Conservation (phyloP, 257 asterid species). For the Solanum habrochaites region DNA sequence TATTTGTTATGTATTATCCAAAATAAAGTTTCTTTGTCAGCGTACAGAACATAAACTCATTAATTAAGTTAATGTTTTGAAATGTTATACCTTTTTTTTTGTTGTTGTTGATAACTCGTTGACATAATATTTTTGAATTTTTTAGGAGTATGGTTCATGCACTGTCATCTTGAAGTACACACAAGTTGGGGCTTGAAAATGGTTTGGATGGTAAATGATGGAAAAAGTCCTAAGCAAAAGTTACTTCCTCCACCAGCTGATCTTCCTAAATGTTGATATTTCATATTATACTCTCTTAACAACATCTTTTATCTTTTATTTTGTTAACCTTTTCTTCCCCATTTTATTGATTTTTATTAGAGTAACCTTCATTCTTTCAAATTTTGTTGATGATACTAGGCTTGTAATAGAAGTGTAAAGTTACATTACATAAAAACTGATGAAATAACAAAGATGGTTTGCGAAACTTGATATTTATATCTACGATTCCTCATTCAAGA, state of each 20-base stretch:
- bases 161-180: constrained; percentile 64
- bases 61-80: background rate
- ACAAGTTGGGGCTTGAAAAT: constrained; percentile 72
- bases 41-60: background rate
- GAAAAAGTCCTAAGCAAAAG: constrained; percentile 40
- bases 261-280: constrained; percentile 57
- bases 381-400: background rate
- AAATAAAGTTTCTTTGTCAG: background rate
- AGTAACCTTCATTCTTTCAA: background rate
- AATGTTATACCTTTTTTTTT: background rate
- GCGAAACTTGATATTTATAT: background rate
- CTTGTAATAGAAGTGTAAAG: background rate
- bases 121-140: background rate
- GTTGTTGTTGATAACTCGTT: background rate
- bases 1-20: background rate
- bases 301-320: background rate
- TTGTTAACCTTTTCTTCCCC: background rate
- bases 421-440: background rate
- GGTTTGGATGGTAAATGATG: constrained; percentile 62
- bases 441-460: background rate
- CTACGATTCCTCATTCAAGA: background rate
- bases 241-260: constrained; percentile 60
- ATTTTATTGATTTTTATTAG: background rate
- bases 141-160: constrained; percentile 67
- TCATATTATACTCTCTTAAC: background rate